Evolutionary conservation across 2,329 filamentous ascomycete species (phyloP).

Genomic region (Falciphora oryzae): DNA sequence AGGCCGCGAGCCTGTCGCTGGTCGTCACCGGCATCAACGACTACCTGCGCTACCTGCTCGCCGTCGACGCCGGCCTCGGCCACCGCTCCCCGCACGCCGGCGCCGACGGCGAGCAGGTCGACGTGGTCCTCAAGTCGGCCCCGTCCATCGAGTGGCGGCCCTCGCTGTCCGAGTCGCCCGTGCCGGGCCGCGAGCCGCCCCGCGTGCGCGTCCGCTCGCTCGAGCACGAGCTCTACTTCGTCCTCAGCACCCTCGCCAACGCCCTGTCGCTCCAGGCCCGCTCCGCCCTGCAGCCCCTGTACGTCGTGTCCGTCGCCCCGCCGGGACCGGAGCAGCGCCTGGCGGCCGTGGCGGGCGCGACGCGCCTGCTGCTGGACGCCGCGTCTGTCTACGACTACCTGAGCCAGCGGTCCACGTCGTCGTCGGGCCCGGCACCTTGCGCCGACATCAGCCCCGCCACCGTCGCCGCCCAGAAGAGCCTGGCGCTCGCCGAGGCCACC

Average conservation of each 20-base stretch:
- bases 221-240: constrained; percentile 78
- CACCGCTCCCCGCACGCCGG: constrained; percentile 37
- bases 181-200: constrained; percentile 50
- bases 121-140: constrained; percentile 54
- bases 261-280: constrained; percentile 69
- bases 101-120: constrained; percentile 53
- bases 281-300: constrained; percentile 65
- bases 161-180: constrained; percentile 60
- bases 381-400: constrained; percentile 74
- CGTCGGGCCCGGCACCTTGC: constrained; percentile 34
- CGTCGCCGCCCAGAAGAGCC: constrained; percentile 50
- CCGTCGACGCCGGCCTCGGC: constrained; percentile 67
- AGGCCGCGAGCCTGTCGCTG: constrained; percentile 62
- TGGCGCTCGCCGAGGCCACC: constrained; percentile 83
- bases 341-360: constrained; percentile 65
- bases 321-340: constrained; percentile 61
- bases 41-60: constrained; percentile 80
- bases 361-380: constrained; percentile 70
- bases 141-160: constrained; percentile 79
- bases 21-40: constrained; percentile 64
- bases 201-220: constrained; percentile 68
- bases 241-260: constrained; percentile 70
- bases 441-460: constrained; percentile 48
- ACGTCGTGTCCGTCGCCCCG: constrained; percentile 57
- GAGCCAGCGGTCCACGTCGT: constrained; percentile 45